Conservation (phyloP, 1,284 basidiomycete genomes). For the Fomitopsis palustris region DNA sequence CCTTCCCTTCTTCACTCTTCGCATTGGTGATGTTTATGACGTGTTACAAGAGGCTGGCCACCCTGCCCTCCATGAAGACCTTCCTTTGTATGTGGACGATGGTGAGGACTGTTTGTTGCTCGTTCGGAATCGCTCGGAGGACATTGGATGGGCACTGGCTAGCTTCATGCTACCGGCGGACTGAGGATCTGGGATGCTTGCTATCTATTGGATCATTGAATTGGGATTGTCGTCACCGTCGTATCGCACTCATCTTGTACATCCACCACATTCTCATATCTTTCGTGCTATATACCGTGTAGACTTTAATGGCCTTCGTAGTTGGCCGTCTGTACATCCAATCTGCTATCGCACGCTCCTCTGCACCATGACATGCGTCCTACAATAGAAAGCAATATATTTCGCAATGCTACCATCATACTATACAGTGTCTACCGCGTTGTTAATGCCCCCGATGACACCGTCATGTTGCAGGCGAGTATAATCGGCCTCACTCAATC, state of each 20-base stretch:
- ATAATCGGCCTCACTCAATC: conserved; percentile 41
- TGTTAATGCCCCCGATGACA: conserved; percentile 41
- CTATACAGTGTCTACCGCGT: not conserved
- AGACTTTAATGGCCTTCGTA: not conserved
- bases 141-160: conserved; percentile 75
- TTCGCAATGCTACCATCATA: not conserved
- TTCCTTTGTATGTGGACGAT: conserved; percentile 74
- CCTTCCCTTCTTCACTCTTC: conserved; percentile 69
- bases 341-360: not conserved
- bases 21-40: conserved; percentile 56
- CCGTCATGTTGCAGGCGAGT: conserved; percentile 40
- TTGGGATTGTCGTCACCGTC: not conserved
- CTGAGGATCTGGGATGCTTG: conserved; percentile 8
- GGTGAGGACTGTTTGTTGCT: conserved; percentile 77
- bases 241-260: conserved; percentile 1
- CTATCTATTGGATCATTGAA: not conserved
- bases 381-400: conserved; percentile 2
- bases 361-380: conserved; percentile 1
- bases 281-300: not conserved
- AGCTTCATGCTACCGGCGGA: conserved; percentile 70
- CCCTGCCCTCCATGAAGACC: conserved; percentile 61
- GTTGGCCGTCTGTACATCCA: not conserved
- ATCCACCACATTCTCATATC: not conserved
- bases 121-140: conserved; percentile 44
- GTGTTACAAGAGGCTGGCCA: conserved; percentile 75